Percentiles rank a stretch among this genome's conserved stretches.
These are phyloP conservation scores for Aspergillus campestris DNA, from an alignment of 495 filamentous ascomycete genomes.

Conservation along the genomic window DNA sequence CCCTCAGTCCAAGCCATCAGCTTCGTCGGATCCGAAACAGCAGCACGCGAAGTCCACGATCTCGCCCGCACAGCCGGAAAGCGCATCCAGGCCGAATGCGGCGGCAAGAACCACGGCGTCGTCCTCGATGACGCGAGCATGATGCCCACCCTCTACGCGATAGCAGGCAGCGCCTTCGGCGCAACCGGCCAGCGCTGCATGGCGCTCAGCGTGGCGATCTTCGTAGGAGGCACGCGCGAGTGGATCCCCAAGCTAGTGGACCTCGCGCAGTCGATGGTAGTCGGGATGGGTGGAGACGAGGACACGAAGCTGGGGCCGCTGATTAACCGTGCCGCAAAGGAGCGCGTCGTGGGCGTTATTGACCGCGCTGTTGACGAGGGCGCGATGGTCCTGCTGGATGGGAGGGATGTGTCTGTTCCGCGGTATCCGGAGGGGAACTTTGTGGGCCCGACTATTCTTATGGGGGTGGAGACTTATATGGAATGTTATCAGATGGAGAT, in stretches of 20 bases:
- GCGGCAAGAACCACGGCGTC: constrained; percentile 24
- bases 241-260: constrained; percentile 22
- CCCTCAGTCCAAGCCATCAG: constrained; percentile 18
- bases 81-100: constrained; percentile 20
- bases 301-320: constrained; percentile 20
- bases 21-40: constrained; percentile 21
- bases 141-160: constrained; percentile 19
- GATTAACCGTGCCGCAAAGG: constrained; percentile 11
- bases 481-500: constrained; percentile 25
- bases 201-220: constrained; percentile 20
- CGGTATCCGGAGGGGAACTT: constrained; percentile 24
- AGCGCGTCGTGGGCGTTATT: constrained; percentile 20
- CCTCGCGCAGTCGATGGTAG: constrained; percentile 16
- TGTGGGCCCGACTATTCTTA: constrained; percentile 21
- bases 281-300: constrained; percentile 14
- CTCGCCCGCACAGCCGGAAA: constrained; percentile 14
- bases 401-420: constrained; percentile 12
- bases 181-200: constrained; percentile 27
- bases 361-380: constrained; percentile 13
- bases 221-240: constrained; percentile 15
- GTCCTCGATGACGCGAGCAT: constrained; percentile 22
- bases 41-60: constrained; percentile 20
- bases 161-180: constrained; percentile 23
- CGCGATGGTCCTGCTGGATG: constrained; percentile 16
- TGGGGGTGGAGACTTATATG: constrained; percentile 21